Conservation (phyloP, 2,329 filamentous ascomycete species). For the Apiospora aurea region DNA sequence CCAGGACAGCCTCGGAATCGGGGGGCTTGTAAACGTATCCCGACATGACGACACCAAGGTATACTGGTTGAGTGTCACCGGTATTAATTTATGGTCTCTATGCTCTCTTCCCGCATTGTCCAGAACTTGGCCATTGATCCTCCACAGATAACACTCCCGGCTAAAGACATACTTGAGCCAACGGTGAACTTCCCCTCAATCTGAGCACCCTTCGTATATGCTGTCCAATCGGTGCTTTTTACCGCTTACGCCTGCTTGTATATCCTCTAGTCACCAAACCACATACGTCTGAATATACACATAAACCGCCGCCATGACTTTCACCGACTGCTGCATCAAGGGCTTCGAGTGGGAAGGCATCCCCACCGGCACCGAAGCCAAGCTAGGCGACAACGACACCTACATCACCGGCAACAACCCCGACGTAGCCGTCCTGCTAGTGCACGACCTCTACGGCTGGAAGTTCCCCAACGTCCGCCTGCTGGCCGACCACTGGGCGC, state of each 20-base stretch:
- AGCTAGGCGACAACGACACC: constrained; percentile 44
- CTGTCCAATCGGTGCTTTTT: background rate
- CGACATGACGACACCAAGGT: background rate
- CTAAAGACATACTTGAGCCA: background rate
- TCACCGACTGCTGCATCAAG: constrained; percentile 43
- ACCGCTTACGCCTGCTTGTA: background rate
- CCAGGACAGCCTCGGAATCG: background rate
- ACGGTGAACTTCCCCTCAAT: background rate
- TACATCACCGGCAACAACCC: constrained; percentile 47
- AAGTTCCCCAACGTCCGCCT: constrained; percentile 52
- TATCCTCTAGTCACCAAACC: too few species aligned
- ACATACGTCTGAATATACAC: too few species aligned
- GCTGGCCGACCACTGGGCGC: constrained; percentile 56
- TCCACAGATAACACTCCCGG: background rate
- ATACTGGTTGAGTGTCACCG: background rate
- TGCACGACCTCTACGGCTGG: constrained; percentile 54
- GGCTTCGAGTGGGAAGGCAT: constrained; percentile 51
- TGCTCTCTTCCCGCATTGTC: background rate
- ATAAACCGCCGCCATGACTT: constrained; percentile 29
- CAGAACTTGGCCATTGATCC: background rate
- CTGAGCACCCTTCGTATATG: background rate
- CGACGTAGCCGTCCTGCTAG: constrained; percentile 45
- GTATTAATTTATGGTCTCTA: background rate
- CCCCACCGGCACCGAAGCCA: constrained; percentile 45
- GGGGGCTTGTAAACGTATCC: background rate